These are phyloP conservation scores for Medicago truncatula DNA, from an alignment of 306 rosid species.

Conservation along the genomic window DNA sequence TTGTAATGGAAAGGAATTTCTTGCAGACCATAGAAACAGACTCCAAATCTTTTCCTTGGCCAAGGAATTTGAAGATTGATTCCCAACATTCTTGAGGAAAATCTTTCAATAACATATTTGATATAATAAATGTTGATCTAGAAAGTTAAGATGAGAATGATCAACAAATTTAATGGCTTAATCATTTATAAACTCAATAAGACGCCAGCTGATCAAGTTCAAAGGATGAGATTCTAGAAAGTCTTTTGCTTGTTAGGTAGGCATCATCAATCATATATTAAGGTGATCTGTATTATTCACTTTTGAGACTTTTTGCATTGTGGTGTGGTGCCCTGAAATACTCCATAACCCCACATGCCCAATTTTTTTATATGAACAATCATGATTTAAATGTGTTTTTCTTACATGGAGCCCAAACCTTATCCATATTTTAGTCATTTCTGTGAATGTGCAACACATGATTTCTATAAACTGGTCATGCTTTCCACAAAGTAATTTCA, in stretches of 20 bases:
- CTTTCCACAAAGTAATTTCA: background rate
- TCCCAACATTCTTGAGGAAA: conserved; percentile 76
- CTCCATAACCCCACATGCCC: background rate
- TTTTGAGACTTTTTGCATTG: conserved; percentile 20
- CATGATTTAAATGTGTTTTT: background rate
- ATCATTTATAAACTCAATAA: conserved; percentile 24
- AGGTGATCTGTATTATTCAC: conserved; percentile 47
- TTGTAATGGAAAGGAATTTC: conserved; percentile 61
- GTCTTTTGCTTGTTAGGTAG: conserved; percentile 44
- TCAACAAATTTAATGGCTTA: conserved; percentile 12
- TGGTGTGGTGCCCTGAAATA: conserved; percentile 9
- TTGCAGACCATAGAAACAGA: conserved; percentile 70
- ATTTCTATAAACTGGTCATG: background rate
- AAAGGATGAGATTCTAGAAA: conserved; percentile 38
- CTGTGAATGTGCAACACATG: background rate
- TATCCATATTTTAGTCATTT: background rate
- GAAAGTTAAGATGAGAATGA: background rate
- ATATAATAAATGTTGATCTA: conserved; percentile 1
- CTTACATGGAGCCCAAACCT: background rate
- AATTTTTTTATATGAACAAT: background rate
- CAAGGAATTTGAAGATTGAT: background rate
- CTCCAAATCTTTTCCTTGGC: conserved; percentile 26
- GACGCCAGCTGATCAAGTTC: background rate
- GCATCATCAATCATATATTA: conserved; percentile 29
- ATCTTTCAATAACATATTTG: conserved; percentile 7